Evolutionary conservation across 306 rosid species (phyloP).

Genomic region (Hippophae gyantsensis): DNA sequence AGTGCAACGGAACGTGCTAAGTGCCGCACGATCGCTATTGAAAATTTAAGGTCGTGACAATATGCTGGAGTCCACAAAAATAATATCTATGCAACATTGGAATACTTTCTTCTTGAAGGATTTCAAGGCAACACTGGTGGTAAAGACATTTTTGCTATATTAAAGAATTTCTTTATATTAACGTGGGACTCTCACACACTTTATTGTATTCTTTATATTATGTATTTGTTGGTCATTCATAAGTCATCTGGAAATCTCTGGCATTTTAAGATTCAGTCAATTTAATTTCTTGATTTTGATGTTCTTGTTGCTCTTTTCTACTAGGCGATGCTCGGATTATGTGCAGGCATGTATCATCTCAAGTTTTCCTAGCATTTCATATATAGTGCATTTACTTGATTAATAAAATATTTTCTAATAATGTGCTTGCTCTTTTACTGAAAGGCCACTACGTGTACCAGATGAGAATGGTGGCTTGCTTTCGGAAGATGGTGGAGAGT

Average conservation of each 20-base stretch:
- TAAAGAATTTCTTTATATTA: not conserved
- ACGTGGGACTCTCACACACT: not conserved
- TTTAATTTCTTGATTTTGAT: constrained; percentile 8
- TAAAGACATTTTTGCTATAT: constrained; percentile 16
- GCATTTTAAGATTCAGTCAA: not conserved
- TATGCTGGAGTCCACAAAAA: constrained; percentile 32
- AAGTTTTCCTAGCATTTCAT: not conserved
- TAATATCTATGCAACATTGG: constrained; percentile 46
- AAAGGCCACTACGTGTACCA: constrained; percentile 39
- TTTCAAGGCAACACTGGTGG: constrained; percentile 57
- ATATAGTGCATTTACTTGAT: not conserved
- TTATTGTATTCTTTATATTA: not conserved
- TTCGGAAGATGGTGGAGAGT: constrained; percentile 14
- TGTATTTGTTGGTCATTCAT: not conserved
- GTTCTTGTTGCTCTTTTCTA: constrained; percentile 2
- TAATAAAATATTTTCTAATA: not conserved
- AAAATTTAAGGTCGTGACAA: too few relatives aligned
- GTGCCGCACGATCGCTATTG: too few relatives aligned
- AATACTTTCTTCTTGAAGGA: constrained; percentile 55
- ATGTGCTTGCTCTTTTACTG: not conserved
- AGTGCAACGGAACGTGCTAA: too few relatives aligned
- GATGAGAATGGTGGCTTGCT: constrained; percentile 35
- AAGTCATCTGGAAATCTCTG: not conserved
- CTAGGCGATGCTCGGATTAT: constrained; percentile 49
- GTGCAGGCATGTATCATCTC: constrained; percentile 37